Base-by-base conservation (phyloP, 148 eudicot genomes). In the Rhododendron henanense region DNA sequence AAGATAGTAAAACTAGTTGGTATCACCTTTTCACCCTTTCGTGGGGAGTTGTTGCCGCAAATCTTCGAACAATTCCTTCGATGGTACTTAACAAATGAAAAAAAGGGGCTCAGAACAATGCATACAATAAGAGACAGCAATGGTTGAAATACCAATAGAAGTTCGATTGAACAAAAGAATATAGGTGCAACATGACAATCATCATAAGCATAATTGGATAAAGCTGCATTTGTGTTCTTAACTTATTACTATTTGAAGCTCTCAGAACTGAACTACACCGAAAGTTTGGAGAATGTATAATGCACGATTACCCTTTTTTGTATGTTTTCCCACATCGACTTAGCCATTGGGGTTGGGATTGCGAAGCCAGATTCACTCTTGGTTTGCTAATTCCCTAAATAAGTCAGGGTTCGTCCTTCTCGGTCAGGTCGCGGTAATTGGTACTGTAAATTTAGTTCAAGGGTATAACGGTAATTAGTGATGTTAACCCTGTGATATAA, bases 11-110 rank as follows among this genome's bases (percentile, higher is more conserved):
- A 69, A 28, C 14, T 11, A 13, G 15, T 11, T 31, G 75, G 73
- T 69, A 69, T 69, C 37, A 69, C 75, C 75, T 69, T 69, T 69
- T 69, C 75, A 69, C 37, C 75, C 75, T 69, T 69, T 69, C 75
- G 6, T 69, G 75, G 75, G 75, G 75, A 69, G 75, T 69, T 13
- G 33, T 25, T 25, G 75, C 75, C 15, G 18, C 75, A 31, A 69
- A 31, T 28, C 19, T 69, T 31, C 3, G 39, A 31, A 69, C 75
- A 28, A 69, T 31, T 69, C 75, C 75, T 69, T 69, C 75, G 2
- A 69, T 69, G 16, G 75, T 69, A 69, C 75, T 69, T 28, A 69
- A 31, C 75, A 69, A 28, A 5, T 69, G 75, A 13, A 69, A 69
- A n/a, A 28, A 69, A 69, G 75, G 75, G 75, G 7, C 35, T 69